Evolutionary conservation across 1,139 yeast species (phyloP).

Genomic region (Debaryomyces sp.): DNA sequence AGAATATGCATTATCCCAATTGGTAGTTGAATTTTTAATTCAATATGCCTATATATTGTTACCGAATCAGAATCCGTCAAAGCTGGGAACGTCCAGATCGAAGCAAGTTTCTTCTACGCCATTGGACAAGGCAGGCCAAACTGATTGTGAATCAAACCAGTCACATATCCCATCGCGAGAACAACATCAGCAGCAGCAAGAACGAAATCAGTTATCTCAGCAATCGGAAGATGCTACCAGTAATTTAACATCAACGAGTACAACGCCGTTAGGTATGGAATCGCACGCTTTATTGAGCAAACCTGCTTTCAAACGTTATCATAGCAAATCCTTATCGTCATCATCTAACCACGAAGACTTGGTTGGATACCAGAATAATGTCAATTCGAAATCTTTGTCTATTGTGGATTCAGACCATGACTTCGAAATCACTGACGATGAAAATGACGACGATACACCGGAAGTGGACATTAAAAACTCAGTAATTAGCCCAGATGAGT

Average conservation of each 20-base stretch:
- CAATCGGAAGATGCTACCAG: slow-evolving; percentile 9
- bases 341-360: slow-evolving; percentile 56
- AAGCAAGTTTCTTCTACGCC: slow-evolving; percentile 1
- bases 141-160: neutral
- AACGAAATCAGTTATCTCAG: neutral
- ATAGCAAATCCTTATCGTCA: slow-evolving; percentile 62
- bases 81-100: slow-evolving; percentile 4
- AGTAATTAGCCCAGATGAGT: neutral
- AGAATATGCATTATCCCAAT: slow-evolving; percentile 85
- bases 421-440: slow-evolving; percentile 33
- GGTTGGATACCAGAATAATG: slow-evolving; percentile 32
- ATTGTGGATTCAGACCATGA: slow-evolving; percentile 35
- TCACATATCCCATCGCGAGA: neutral
- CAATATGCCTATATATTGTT: slow-evolving; percentile 80
- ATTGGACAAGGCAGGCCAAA: neutral
- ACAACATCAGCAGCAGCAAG: slow-evolving; percentile 1
- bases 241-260: slow-evolving; percentile 21
- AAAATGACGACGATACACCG: slow-evolving; percentile 13
- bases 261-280: slow-evolving; percentile 17
- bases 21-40: slow-evolving; percentile 86
- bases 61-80: slow-evolving; percentile 40
- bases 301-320: slow-evolving; percentile 43
- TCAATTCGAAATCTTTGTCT: slow-evolving; percentile 20
- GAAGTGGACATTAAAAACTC: neutral
- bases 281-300: slow-evolving; percentile 12